Evolutionary conservation across 257 asterid genomes (phyloP).

Genomic region (Jacaranda mimosifolia): DNA sequence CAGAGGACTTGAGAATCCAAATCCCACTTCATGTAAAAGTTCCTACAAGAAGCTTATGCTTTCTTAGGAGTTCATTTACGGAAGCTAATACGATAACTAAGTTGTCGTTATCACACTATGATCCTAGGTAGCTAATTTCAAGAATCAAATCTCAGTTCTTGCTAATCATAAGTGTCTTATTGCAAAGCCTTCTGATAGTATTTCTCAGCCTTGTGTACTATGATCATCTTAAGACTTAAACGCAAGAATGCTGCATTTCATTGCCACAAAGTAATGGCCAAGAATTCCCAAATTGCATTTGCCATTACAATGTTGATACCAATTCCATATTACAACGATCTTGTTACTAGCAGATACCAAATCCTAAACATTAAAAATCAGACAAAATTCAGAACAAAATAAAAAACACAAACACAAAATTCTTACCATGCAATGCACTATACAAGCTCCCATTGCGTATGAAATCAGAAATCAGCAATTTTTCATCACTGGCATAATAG

Average conservation of each 20-base stretch:
- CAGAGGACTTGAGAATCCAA: not conserved
- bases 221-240: not conserved
- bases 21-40: not conserved
- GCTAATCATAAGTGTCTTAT: not conserved
- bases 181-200: not conserved
- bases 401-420: not conserved
- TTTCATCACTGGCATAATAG: slow-evolving; percentile 91
- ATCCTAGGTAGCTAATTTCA: not conserved
- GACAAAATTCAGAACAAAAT: not conserved
- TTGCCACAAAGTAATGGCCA: not conserved
- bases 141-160: slow-evolving; percentile 6
- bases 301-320: not conserved
- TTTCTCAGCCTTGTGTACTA: not conserved
- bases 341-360: not conserved
- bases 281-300: not conserved
- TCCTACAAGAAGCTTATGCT: not conserved
- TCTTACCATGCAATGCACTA: slow-evolving; percentile 84
- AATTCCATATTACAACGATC: not conserved
- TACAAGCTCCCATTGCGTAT: slow-evolving; percentile 79
- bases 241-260: not conserved
- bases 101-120: not conserved
- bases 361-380: not conserved
- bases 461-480: slow-evolving; percentile 80
- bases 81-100: not conserved
- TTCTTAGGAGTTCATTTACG: not conserved